These are phyloP conservation scores for Rhododendron ferrugineum DNA, from an alignment of 148 eudicot genomes.

Conservation along the genomic window DNA sequence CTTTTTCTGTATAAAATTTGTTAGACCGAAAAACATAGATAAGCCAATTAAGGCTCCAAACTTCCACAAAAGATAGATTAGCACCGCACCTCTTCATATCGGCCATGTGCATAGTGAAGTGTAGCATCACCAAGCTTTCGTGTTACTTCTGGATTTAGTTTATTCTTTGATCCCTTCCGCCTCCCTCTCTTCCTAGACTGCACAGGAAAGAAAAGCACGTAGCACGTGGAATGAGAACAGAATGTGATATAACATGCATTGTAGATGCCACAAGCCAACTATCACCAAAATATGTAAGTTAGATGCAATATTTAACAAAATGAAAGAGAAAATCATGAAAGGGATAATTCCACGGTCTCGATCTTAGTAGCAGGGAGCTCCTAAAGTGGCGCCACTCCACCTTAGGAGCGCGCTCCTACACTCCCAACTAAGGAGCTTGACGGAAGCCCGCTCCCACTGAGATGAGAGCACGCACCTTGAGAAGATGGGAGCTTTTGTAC, in stretches of 20 bases:
- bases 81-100: slow-evolving; percentile 61
- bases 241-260: background rate
- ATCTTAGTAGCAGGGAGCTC: too few relatives aligned
- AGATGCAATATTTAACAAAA: background rate
- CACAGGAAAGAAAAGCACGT: background rate
- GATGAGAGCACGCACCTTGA: background rate
- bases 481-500: background rate
- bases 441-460: background rate
- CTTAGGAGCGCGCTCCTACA: background rate
- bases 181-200: slow-evolving; percentile 72
- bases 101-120: slow-evolving; percentile 72
- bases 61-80: background rate
- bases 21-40: background rate
- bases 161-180: slow-evolving; percentile 70
- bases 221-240: slow-evolving; percentile 1
- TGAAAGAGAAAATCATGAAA: background rate
- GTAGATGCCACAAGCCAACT: background rate
- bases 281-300: background rate
- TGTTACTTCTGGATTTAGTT: slow-evolving; percentile 58
- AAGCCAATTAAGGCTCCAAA: background rate
- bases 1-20: background rate
- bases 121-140: slow-evolving; percentile 82
- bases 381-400: background rate
- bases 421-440: background rate
- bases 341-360: background rate